These are phyloP conservation scores for Pharnaceum exiguum DNA, from an alignment of 148 eudicot species.

Conservation along the genomic window DNA sequence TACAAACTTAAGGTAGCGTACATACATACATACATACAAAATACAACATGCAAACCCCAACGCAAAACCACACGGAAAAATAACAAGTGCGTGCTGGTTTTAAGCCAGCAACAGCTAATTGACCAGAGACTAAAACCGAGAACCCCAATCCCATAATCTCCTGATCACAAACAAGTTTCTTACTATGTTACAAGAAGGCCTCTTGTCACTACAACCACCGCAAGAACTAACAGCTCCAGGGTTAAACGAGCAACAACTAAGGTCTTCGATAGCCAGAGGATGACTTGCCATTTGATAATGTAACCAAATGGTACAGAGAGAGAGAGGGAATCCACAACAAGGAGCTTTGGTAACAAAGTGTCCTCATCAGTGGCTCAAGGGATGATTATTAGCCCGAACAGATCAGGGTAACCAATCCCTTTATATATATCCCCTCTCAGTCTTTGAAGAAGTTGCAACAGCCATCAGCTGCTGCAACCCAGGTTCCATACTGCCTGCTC, in stretches of 20 bases:
- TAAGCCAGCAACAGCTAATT: neutral
- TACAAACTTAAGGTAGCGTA: constrained; percentile 10
- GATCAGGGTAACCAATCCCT: constrained; percentile 16
- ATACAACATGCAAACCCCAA: neutral
- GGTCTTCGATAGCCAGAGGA: constrained; percentile 32
- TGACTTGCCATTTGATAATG: constrained; percentile 35
- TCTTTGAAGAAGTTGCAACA: constrained; percentile 32
- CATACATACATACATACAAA: neutral
- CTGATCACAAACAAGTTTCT: neutral
- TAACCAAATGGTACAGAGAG: constrained; percentile 15
- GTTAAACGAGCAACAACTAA: constrained; percentile 9
- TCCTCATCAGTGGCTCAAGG: constrained; percentile 8
- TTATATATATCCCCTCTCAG: constrained; percentile 9
- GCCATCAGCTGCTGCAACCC: constrained; percentile 31
- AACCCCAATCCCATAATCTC: neutral
- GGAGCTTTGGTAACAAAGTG: constrained; percentile 3
- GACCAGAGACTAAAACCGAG: neutral
- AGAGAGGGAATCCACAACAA: constrained; percentile 4
- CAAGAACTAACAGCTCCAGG: constrained; percentile 5
- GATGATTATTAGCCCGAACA: constrained; percentile 1
- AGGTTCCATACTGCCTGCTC: constrained; percentile 13
- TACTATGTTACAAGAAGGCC: constrained; percentile 17
- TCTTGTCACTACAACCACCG: constrained; percentile 23
- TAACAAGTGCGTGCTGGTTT: neutral
- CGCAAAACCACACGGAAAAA: neutral